These are phyloP conservation scores for Pseudisothecium myosuroides DNA, from an alignment of 225 moss, liverwort and hornwort genomes.

Conservation along the genomic window DNA sequence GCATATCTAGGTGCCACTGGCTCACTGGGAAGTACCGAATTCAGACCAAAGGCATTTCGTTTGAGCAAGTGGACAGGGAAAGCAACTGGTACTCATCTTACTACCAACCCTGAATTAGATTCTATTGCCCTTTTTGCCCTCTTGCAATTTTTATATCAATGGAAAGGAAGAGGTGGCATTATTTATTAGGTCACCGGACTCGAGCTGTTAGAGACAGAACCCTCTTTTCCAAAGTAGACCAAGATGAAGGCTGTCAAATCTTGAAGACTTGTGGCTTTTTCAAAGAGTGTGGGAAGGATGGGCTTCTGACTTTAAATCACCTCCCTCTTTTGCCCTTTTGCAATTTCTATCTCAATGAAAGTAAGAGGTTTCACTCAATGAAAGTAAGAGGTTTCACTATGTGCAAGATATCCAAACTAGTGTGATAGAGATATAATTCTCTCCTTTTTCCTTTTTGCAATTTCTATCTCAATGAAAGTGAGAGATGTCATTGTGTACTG, in stretches of 20 bases:
- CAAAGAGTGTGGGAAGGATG: not conserved
- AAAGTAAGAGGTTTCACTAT: no score
- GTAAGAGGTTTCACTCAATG: not conserved
- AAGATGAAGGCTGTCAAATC: not conserved
- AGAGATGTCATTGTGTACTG: no score
- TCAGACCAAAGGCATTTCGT: conserved; percentile 46
- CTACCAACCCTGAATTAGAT: not conserved
- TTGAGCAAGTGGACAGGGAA: conserved; percentile 84
- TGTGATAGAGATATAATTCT: not conserved
- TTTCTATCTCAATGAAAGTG: not conserved
- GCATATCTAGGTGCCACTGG: conserved; percentile 50
- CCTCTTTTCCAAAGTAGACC: not conserved
- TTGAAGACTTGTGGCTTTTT: not conserved
- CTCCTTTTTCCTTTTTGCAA: not conserved
- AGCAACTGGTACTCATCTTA: conserved; percentile 26
- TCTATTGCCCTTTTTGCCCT: not conserved
- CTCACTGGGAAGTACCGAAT: conserved; percentile 56
- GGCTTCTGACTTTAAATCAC: not conserved
- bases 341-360: not conserved
- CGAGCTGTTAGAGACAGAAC: not conserved
- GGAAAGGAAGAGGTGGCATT: not conserved
- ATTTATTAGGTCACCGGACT: not conserved
- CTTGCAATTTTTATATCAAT: not conserved
- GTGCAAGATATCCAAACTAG: not conserved
- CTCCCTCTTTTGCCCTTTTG: not conserved